Conservation (phyloP, 2,329 filamentous ascomycete species). For the Aurifilum marmelostoma region DNA sequence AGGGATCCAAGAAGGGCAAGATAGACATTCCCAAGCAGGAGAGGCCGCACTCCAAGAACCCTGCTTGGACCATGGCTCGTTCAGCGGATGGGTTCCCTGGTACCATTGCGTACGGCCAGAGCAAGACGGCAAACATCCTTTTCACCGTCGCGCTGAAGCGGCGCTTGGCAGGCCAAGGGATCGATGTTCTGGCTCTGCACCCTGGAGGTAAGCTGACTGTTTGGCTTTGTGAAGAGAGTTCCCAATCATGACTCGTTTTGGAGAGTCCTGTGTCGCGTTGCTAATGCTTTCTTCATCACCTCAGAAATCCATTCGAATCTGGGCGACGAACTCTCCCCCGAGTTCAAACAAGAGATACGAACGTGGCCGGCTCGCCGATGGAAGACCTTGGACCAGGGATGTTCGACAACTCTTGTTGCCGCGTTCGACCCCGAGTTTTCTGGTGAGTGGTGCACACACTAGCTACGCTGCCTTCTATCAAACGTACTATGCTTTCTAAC, state of each 20-base stretch:
- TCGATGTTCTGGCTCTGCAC: conserved; percentile 31
- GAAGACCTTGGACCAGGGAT: conserved; percentile 47
- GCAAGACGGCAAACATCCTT: conserved; percentile 51
- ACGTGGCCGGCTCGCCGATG: conserved; percentile 30
- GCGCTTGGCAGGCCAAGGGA: conserved; percentile 20
- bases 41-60: conserved; percentile 8
- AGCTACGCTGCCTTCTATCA: background rate
- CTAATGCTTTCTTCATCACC: conserved; percentile 28
- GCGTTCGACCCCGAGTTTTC: conserved; percentile 42
- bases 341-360: conserved; percentile 28
- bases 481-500: background rate
- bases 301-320: conserved; percentile 28
- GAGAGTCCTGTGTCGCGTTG: conserved; percentile 10
- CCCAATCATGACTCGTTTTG: background rate
- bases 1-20: background rate
- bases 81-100: conserved; percentile 17
- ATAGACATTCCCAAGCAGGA: conserved; percentile 19
- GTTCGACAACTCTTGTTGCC: conserved; percentile 46
- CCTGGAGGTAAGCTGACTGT: conserved; percentile 31
- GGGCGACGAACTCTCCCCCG: conserved; percentile 15
- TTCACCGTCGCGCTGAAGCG: conserved; percentile 35
- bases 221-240: background rate
- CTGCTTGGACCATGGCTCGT: conserved; percentile 11
- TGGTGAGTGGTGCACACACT: background rate
- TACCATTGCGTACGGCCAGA: conserved; percentile 46